Percentiles rank a stretch among this genome's conserved stretches.
These are phyloP conservation scores for Macrotyloma uniflorum DNA, from an alignment of 306 rosid genomes.

Conservation along the genomic window DNA sequence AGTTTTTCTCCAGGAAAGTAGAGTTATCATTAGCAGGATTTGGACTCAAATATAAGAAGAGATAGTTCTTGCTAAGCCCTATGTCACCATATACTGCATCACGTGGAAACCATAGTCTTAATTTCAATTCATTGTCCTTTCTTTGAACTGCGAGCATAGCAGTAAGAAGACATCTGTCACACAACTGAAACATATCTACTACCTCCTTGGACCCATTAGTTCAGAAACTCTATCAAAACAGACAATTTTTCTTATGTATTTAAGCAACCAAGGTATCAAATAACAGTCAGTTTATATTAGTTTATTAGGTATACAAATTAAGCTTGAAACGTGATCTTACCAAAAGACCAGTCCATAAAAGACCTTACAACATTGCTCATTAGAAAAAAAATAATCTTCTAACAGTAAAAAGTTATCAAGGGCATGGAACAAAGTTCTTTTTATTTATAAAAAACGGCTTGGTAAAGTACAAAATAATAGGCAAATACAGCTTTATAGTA, in stretches of 20 bases:
- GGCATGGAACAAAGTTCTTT: background rate
- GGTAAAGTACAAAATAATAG: constrained; percentile 11
- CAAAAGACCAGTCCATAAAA: constrained; percentile 40
- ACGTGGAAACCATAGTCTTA: constrained; percentile 77
- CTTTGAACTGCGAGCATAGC: constrained; percentile 64
- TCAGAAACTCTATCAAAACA: background rate
- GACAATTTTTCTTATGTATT: background rate
- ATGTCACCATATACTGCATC: constrained; percentile 94
- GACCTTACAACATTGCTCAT: background rate
- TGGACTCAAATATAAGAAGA: constrained; percentile 73
- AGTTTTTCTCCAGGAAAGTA: constrained; percentile 65
- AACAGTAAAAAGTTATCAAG: background rate
- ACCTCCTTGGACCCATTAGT: constrained; percentile 1
- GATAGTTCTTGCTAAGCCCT: constrained; percentile 54
- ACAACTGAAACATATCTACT: constrained; percentile 16
- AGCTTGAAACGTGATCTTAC: constrained; percentile 54
- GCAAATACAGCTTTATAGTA: constrained; percentile 7
- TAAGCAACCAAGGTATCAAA: constrained; percentile 1
- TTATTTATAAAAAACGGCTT: background rate
- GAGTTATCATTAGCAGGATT: constrained; percentile 90
- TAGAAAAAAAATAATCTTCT: background rate
- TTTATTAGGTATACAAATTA: background rate
- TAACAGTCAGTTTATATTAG: constrained; percentile 13
- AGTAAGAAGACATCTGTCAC: constrained; percentile 26
- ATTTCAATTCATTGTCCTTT: constrained; percentile 71